Evolutionary conservation across 2,329 filamentous ascomycete species (phyloP), one percentile per base, ranked within the genome.

Genomic region (Colletotrichum liriopes): DNA sequence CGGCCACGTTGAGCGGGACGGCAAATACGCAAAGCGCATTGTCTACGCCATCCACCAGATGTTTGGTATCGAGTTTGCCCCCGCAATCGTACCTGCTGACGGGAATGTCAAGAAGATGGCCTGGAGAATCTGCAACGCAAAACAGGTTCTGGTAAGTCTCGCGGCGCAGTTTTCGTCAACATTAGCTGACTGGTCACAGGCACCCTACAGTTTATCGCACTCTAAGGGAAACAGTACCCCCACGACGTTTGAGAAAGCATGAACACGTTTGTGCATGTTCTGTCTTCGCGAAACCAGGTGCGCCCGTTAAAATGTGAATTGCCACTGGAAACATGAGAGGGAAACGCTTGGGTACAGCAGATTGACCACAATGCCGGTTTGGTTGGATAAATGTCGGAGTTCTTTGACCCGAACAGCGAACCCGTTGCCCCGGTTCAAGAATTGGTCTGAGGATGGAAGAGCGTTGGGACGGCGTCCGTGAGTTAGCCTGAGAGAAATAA

Each of bases 41-140:
- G 95, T 98, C 0, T 98, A 97, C 81, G 96, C 95, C 5, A 94
- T 99, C 37, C 93, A 94, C 74, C 93, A 97, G 80, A 98, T 98
- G 95, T 97, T 99, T 81, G 96, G 95, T 63, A 93, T 99, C 72
- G 96, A 99, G 81, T 95, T 99, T 79, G 94, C 96, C 1, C 93
- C 95, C 0, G 94, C 94, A 55, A 96, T 98, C 0, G 96, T 99
- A 41, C 91, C 93, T 64, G 95, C 95, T 0, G 96, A 99, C 83
- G 94, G 96, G 7, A 97, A 92, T 76, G 93, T 98, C 72, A 91
- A 89, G 78, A 98, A 97, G 79, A 85, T 99, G 74, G 95, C 95
- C 7, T 98, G 96, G 95, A 90, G 96, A 78, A 94, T 99, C 74
- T 96, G 93, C 81, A 97, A 97, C 81, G 96, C 96, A 45, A 98